Percentiles rank a stretch among this genome's conserved stretches.
Evolutionary conservation across 805 yeast species (phyloP).

Genomic region (Saturnispora bothae): DNA sequence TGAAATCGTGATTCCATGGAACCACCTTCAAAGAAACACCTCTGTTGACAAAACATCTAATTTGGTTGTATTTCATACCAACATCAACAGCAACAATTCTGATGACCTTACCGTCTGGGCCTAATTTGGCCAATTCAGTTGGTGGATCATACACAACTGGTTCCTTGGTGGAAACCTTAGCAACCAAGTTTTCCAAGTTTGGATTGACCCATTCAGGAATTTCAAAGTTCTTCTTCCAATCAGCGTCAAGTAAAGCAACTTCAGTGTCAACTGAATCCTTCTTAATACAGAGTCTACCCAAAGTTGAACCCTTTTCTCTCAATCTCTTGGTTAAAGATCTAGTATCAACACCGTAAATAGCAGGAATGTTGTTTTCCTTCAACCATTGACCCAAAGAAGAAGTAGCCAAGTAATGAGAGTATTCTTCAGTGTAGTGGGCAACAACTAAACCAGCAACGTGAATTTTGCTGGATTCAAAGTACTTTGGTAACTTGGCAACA

Average conservation of each 20-base stretch:
- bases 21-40: slow-evolving; percentile 95
- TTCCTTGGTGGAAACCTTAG: slow-evolving; percentile 70
- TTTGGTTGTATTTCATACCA: slow-evolving; percentile 97
- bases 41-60: slow-evolving; percentile 89
- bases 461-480: slow-evolving; percentile 85
- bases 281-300: slow-evolving; percentile 77
- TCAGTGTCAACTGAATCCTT: slow-evolving; percentile 19
- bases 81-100: slow-evolving; percentile 89
- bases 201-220: slow-evolving; percentile 91
- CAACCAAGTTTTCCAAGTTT: slow-evolving; percentile 82
- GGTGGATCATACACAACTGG: slow-evolving; percentile 74
- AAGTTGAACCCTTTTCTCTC: slow-evolving; percentile 85
- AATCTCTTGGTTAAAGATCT: slow-evolving; percentile 88
- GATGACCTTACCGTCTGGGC: slow-evolving; percentile 65
- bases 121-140: slow-evolving; percentile 36
- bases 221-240: slow-evolving; percentile 55
- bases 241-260: slow-evolving; percentile 11
- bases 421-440: slow-evolving; percentile 93
- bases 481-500: slow-evolving; percentile 69
- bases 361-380: slow-evolving; percentile 84
- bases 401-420: slow-evolving; percentile 85
- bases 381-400: slow-evolving; percentile 93
- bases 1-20: slow-evolving; percentile 88
- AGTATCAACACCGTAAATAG: slow-evolving; percentile 95
- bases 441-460: slow-evolving; percentile 96